phyloP scores from a whole-genome alignment of 306 rosid species.

The Castanea mollissima region DNA sequence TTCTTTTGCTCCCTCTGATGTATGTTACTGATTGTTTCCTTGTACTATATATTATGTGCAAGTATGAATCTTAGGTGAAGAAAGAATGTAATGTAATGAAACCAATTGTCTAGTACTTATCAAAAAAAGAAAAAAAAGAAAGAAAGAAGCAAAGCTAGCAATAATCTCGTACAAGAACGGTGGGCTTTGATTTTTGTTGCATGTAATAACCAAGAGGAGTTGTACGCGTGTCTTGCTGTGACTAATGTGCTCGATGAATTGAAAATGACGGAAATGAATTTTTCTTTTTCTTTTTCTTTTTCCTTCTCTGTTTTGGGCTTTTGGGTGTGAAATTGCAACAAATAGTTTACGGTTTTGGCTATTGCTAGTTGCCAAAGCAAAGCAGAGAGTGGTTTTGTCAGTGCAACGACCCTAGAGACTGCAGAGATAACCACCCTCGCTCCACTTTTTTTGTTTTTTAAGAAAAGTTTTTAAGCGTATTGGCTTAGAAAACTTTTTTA shows the following conservation, averaged over 20 bases:
- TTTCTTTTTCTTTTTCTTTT: neutral
- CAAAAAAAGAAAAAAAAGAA: no score
- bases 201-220: conserved; percentile 7
- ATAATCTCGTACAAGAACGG: neutral
- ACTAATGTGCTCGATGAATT: neutral
- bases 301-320: neutral
- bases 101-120: no score
- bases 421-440: no score
- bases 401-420: no score
- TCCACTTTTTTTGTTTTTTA: no score
- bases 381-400: no score
- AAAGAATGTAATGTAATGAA: neutral
- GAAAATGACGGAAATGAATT: neutral
- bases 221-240: conserved; percentile 15
- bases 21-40: neutral
- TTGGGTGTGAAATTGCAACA: neutral
- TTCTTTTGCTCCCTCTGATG: conserved; percentile 1
- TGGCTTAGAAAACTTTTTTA: no score
- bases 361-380: no score
- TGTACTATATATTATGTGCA: neutral
- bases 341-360: neutral
- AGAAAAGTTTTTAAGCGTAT: no score
- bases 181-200: neutral
- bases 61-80: neutral
- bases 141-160: neutral